phyloP scores from a whole-genome alignment of 768 basidiomycete genomes.

The Calocybe gangraenosa region DNA sequence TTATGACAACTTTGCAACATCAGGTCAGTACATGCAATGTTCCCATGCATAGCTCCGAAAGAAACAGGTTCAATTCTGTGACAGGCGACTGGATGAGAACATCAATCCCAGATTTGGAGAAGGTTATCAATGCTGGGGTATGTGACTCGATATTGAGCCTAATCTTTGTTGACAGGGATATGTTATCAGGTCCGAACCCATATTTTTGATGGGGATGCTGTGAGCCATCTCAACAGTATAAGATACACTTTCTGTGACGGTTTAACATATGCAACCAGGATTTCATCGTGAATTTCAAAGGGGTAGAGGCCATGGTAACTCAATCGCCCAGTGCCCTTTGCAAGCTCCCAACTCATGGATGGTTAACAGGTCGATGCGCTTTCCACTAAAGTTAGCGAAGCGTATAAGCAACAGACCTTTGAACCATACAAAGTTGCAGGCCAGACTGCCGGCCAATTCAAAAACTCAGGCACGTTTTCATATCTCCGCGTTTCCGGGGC shows the following conservation, averaged over 20 bases:
- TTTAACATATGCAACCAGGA: conserved; percentile 28
- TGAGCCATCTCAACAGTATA: conserved; percentile 19
- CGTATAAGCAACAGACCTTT: conserved; percentile 40
- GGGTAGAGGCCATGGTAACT: conserved; percentile 53
- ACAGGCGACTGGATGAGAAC: conserved; percentile 58
- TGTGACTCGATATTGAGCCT: conserved; percentile 13
- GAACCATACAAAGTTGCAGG: conserved; percentile 47
- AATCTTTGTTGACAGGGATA: not conserved
- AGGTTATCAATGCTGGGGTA: conserved; percentile 55
- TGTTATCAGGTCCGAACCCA: conserved; percentile 34
- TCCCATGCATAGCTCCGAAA: not conserved
- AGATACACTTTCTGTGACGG: not conserved
- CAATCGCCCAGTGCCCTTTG: not conserved
- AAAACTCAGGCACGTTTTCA: conserved; percentile 55
- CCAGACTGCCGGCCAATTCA: conserved; percentile 45
- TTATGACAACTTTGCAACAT: conserved; percentile 44
- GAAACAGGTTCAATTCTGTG: not conserved
- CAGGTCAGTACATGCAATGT: conserved; percentile 29
- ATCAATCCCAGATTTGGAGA: conserved; percentile 44
- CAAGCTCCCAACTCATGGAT: not conserved
- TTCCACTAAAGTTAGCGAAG: conserved; percentile 38
- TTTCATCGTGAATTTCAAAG: conserved; percentile 50
- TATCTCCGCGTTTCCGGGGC: conserved; percentile 49
- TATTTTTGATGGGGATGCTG: conserved; percentile 55
- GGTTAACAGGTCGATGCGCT: conserved; percentile 38